Base-by-base conservation (phyloP, 768 basidiomycete species). In the Mycena polygramma region DNA sequence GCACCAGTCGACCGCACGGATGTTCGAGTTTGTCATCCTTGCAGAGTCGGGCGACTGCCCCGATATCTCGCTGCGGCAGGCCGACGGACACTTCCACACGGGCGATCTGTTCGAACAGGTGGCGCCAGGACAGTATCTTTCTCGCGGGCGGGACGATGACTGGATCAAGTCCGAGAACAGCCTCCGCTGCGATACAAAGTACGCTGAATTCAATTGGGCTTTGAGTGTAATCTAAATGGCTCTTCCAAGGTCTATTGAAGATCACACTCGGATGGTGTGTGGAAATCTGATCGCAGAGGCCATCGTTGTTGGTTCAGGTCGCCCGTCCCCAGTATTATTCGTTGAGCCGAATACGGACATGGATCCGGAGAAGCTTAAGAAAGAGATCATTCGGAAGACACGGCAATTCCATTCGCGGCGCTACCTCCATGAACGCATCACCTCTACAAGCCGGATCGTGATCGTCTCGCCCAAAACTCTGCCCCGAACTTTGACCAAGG, bases 151-250 rank as follows among this genome's bases (percentile, higher is more conserved):
- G 46, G 86, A 90, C 61, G 91, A 92, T 71, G 91, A 92, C 75
- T 92, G 91, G 91, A 92, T 92, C 78, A 90, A 92, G 79, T 89
- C 88, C 52, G 88, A 90, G 77, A 90, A 87, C 76, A 86, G 88
- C 69, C 79, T 91, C 66, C 87, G 90, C 52, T 91, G 90, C 74
- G 91, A 92, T 77, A 92, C 91, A 24, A 89, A 87, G 87, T 88
- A 78, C 30, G 88, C 62, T 46, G 30, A 20, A 51, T 61, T 66
- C 37, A 41, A 35, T 69, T 59, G 41, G 35, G 59, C 48, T 60
- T 43, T 62, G 61, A 26, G 48, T 62, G 64, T 61, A 73, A 62
- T 66, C 67, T 73, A 68, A 67, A 45, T 57, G 30, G 20, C 9
- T 39, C 63, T 68, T 64, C 43, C 54, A 57, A 88, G 87, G 72